phyloP scores from a whole-genome alignment of 2,329 filamentous ascomycete species.

The Microdochium trichocladiopsis region DNA sequence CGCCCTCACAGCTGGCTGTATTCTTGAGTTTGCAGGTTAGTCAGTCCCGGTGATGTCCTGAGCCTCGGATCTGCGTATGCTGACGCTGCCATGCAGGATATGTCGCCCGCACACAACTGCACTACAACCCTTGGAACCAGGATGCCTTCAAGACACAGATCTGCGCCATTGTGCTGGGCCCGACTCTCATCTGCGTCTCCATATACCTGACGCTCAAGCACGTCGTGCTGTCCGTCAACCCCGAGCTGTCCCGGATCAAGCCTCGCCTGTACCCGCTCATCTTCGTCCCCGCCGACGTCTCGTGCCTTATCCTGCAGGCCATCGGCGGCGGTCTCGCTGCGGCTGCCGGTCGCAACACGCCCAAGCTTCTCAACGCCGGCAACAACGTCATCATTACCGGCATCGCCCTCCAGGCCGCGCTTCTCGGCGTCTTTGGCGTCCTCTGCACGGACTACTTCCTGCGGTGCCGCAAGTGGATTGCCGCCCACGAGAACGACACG shows the following conservation, averaged over 20 bases:
- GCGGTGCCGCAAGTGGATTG: conserved; percentile 31
- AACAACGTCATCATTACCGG: conserved; percentile 48
- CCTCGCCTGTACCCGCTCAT: conserved; percentile 46
- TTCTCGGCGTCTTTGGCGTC: conserved; percentile 37
- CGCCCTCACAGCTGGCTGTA: conserved; percentile 39
- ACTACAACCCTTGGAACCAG: conserved; percentile 46
- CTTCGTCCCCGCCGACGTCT: conserved; percentile 53
- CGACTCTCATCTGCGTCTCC: conserved; percentile 53
- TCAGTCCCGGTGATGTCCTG: conserved; percentile 1
- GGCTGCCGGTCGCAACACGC: conserved; percentile 31
- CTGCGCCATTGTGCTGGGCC: conserved; percentile 50
- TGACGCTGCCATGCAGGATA: conserved; percentile 33
- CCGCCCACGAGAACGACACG: conserved; percentile 12
- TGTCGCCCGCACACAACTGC: conserved; percentile 40
- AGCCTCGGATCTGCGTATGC: neutral
- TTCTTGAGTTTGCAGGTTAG: conserved; percentile 44
- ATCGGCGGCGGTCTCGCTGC: conserved; percentile 50
- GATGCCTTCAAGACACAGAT: conserved; percentile 52
- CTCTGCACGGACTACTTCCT: conserved; percentile 37
- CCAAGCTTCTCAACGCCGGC: conserved; percentile 31
- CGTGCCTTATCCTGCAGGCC: conserved; percentile 51
- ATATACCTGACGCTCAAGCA: conserved; percentile 61
- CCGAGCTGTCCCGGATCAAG: conserved; percentile 41
- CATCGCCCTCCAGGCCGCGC: conserved; percentile 45
- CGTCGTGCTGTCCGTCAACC: conserved; percentile 40